Base-by-base conservation (phyloP, 148 eudicot species). In the Pharnaceum exiguum region DNA sequence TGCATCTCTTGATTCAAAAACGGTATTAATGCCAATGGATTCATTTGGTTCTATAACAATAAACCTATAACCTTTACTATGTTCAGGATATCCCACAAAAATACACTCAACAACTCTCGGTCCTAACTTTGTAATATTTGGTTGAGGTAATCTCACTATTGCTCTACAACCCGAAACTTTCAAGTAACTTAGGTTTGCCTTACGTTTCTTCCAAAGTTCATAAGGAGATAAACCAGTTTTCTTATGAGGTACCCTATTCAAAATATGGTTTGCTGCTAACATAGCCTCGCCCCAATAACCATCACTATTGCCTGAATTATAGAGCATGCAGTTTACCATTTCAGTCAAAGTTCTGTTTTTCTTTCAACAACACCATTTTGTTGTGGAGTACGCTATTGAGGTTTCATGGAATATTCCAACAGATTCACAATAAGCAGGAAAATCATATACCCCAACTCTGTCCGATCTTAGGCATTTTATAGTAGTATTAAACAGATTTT, bases 251-350 rank as follows among this genome's bases (percentile, higher is more conserved):
- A 36, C 45, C 12, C 59, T n/a, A 39, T 39, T 56, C 9, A 56
- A 18, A 7, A 56, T 40, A 24, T 56, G 28, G 17, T 47, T 38
- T 1, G 60, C 35, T 7, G 9, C 40, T 25, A 38, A 6, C 7
- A 56, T 24, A 1, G n/a, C 60, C 12, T 56, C 60, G 26, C 28
- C 35, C 47, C 35, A 56, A 40, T 30, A 56, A n/a, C 35, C 47
- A 25, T 4, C 4, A 16, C 48, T 22, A 17, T 42, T 9, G 0
- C 50, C 39, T 19, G 38, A 57, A 38, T 42, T 43, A 2, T 37
- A 57, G 8, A 39, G 18, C 60, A 56, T 56, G 35, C 35, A 33
- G 7, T 56, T 56, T 5, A 38, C 47, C 36, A 28, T 57, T 12
- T 57, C 38, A 0, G 50, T 42, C 29, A 43, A 26, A 9, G 44